Conservation (phyloP, 106 monocot genomes). For the Chionographis japonica region DNA sequence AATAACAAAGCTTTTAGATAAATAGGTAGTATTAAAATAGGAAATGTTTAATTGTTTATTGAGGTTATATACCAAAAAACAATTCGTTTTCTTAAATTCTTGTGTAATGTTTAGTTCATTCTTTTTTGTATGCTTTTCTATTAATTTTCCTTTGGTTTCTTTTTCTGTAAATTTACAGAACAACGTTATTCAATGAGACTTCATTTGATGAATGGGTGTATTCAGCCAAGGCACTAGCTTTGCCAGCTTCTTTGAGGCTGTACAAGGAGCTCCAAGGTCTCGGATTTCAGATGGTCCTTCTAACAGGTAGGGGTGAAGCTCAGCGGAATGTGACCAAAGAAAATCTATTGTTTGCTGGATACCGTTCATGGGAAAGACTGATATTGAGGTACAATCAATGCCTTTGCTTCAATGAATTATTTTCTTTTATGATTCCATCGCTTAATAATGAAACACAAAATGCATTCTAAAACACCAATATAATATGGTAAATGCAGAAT, state of each 20-base stretch:
- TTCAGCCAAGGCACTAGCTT: constrained; percentile 33
- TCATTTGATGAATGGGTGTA: constrained; percentile 44
- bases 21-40: no score
- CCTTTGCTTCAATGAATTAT: background rate
- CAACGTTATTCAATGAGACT: constrained; percentile 24
- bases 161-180: constrained; percentile 12
- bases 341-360: constrained; percentile 43
- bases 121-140: no score
- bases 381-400: constrained; percentile 32
- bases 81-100: no score
- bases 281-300: constrained; percentile 33
- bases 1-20: no score
- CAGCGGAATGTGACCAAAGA: constrained; percentile 29
- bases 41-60: no score
- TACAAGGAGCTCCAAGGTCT: constrained; percentile 33
- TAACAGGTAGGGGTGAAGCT: constrained; percentile 33
- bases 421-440: no score
- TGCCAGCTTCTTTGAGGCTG: constrained; percentile 38
- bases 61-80: no score
- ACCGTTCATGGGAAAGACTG: constrained; percentile 38
- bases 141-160: background rate
- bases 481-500: no score
- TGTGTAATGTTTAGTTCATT: no score
- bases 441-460: no score
- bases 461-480: no score